Conservation (phyloP, 352 stramenopile genomes). For the Pythium rhizo-oryzae region DNA sequence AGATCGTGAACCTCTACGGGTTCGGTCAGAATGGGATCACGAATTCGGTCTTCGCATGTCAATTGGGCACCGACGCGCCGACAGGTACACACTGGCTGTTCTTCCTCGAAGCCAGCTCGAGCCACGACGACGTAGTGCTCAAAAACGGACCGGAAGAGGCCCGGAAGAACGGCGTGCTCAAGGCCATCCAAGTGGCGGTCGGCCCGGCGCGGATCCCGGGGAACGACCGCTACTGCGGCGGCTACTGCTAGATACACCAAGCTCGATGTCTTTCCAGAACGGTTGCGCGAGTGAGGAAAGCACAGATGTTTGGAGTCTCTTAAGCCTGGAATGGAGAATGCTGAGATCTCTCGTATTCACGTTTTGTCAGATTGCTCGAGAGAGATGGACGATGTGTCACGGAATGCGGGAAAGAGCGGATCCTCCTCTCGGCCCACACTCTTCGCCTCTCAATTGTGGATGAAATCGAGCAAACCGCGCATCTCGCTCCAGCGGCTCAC, state of each 20-base stretch:
- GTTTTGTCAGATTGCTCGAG: neutral
- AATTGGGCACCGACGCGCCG: conserved; percentile 51
- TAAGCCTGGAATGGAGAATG: no score
- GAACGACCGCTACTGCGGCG: conserved; percentile 56
- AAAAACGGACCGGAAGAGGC: conserved; percentile 39
- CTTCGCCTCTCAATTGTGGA: neutral
- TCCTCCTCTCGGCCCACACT: neutral
- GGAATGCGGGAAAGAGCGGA: neutral
- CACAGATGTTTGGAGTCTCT: no score
- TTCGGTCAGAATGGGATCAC: conserved; percentile 63
- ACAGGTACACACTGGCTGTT: conserved; percentile 57
- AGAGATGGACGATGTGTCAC: neutral
- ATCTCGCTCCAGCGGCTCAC: neutral
- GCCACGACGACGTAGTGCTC: conserved; percentile 47
- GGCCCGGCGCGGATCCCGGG: conserved; percentile 43
- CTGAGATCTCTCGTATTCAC: neutral
- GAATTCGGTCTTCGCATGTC: conserved; percentile 59
- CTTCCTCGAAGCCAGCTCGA: conserved; percentile 55
- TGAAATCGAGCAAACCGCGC: neutral
- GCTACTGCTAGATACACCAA: conserved; percentile 45
- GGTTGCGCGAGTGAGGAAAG: no score
- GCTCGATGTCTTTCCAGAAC: no score
- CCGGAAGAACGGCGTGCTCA: conserved; percentile 44
- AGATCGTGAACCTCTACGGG: conserved; percentile 55
- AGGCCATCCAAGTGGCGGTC: conserved; percentile 51